Percentiles rank a stretch among this genome's conserved stretches.
These are phyloP conservation scores for Closterium sp. DNA, from an alignment of 139 green algal species.

Conservation along the genomic window DNA sequence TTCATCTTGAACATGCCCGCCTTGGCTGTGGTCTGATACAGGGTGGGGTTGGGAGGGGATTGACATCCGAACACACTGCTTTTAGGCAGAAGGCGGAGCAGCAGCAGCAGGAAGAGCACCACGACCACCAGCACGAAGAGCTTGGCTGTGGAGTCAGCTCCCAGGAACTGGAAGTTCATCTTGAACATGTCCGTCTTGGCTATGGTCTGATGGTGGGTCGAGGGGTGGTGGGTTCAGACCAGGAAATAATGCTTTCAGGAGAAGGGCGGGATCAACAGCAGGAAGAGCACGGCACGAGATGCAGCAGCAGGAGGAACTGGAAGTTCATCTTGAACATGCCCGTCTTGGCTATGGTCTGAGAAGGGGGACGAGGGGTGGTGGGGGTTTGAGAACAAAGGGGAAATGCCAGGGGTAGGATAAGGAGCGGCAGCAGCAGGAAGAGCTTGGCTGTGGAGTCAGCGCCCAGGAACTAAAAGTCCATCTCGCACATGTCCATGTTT, in stretches of 20 bases:
- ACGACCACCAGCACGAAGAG: slow-evolving; percentile 20
- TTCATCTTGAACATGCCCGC: too few relatives aligned
- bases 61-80: too few relatives aligned
- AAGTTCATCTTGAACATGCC: too few relatives aligned
- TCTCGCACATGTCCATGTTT: slow-evolving; percentile 31
- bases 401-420: not conserved
- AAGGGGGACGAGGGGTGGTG: not conserved
- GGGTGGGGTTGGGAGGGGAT: not conserved
- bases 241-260: too few relatives aligned
- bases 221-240: too few relatives aligned
- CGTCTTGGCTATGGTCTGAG: not conserved
- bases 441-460: slow-evolving; percentile 16
- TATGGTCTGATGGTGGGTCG: too few relatives aligned
- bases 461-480: slow-evolving; percentile 9
- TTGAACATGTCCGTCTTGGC: too few relatives aligned
- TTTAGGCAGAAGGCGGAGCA: too few relatives aligned
- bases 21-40: too few relatives aligned
- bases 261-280: too few relatives aligned
- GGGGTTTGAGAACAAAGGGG: not conserved
- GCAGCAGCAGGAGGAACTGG: too few relatives aligned
- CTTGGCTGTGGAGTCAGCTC: slow-evolving; percentile 19
- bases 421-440: not conserved
- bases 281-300: too few relatives aligned
- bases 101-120: slow-evolving; percentile 3
- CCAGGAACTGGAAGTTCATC: slow-evolving; percentile 11